A percentile compares a stretch with the other conserved stretches of the same genome.
These are phyloP conservation scores for Candida ponderosae DNA, from an alignment of 805 yeast genomes.

Conservation along the genomic window DNA sequence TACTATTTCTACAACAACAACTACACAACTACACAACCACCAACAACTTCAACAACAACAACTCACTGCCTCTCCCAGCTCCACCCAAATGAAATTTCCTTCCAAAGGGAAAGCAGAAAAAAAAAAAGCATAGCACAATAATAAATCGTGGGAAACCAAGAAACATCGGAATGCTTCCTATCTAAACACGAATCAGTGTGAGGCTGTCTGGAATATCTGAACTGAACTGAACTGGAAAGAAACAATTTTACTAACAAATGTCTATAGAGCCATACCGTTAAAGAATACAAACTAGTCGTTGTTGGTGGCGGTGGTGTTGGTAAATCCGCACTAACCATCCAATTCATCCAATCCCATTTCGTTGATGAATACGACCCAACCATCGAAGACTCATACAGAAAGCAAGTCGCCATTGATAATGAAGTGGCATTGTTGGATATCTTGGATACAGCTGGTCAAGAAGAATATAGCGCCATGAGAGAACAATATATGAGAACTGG, in stretches of 20 bases:
- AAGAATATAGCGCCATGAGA: conserved; percentile 87
- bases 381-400: conserved; percentile 86
- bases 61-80: no score
- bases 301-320: conserved; percentile 99
- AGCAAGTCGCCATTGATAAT: conserved; percentile 77
- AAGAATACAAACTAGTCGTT: conserved; percentile 88
- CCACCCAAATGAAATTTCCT: no score
- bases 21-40: no score
- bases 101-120: no score
- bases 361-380: conserved; percentile 98
- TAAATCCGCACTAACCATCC: conserved; percentile 92
- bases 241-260: not conserved
- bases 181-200: no score
- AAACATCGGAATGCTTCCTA: no score
- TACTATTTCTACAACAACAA: no score
- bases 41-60: no score
- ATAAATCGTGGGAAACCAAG: no score
- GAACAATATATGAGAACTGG: conserved; percentile 96
- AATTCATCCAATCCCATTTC: conserved; percentile 88
- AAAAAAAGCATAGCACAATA: no score
- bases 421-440: conserved; percentile 77
- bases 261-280: conserved; percentile 26
- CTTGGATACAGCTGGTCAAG: conserved; percentile 97
- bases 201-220: no score
- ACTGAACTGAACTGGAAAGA: no score